Evolutionary conservation across 768 basidiomycete genomes (phyloP), one percentile per base, ranked within the genome.

Genomic region (Scleroderma citrinum): DNA sequence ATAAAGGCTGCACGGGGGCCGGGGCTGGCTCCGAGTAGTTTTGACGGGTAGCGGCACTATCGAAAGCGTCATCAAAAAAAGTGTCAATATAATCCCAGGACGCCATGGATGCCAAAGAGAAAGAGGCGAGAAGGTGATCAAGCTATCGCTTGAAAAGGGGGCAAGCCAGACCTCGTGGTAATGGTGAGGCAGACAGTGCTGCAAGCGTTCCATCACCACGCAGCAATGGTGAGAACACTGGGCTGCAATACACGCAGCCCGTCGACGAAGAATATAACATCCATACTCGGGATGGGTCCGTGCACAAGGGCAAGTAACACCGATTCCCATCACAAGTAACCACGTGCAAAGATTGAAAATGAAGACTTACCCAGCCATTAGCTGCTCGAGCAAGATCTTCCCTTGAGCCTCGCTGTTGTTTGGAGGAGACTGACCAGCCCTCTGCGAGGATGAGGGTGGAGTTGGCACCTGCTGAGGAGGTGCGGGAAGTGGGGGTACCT

Each of bases 301-400:
- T 52, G 51, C 51, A 48, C 37, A 40, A 48, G 47, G 42, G 17
- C 4, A 13, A 41, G 35, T 17, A 35, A 44, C 14, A 3, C 49
- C 43, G 24, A 23, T 14, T 42, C 29, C 14, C 39, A 19, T 40
- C 23, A 19, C 8, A 26, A 38, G 26, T 31, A 40, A 17, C 38
- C 17, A 19, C 38, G 7, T 39, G 38, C 29, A 44, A 20, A 19
- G 29, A 42, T 31, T 36, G 48, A 56, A 50, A 50, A 55, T 49
- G 24, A 48, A 51, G 14, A 74, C 84, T 69, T 62, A 91, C 88
- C 85, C 83, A 49, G 81, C 74, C 82, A 92, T 87, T 51, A 92
- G 71, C 61, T 89, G 85, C 56, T 92, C 88, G 52, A 92, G 68
- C 56, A 91, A 64, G 52, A 82, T 72, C 69, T 89, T 87, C 49